These are phyloP conservation scores for Asterophora lycoperdoides DNA, from an alignment of 768 basidiomycete genomes.

Conservation along the genomic window DNA sequence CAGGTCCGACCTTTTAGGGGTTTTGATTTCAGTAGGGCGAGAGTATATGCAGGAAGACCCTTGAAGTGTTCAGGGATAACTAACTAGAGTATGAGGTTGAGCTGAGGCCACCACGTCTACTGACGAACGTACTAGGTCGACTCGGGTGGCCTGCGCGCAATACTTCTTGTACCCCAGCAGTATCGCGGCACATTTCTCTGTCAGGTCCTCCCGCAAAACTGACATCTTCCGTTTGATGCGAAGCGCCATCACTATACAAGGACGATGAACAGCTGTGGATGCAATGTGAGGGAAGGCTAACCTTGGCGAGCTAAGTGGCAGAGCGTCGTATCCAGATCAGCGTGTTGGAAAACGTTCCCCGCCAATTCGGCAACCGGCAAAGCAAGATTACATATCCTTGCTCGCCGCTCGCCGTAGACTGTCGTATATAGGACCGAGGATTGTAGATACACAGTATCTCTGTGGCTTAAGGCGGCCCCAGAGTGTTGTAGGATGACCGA, in stretches of 20 bases:
- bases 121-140: conserved; percentile 62
- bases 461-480: conserved; percentile 55
- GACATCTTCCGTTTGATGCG: conserved; percentile 57
- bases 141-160: conserved; percentile 75
- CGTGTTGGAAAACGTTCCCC: conserved; percentile 87
- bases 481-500: conserved; percentile 73
- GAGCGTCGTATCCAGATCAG: conserved; percentile 84
- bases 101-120: background rate
- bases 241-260: conserved; percentile 59
- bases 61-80: conserved; percentile 94
- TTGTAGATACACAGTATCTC: conserved; percentile 76
- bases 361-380: conserved; percentile 77
- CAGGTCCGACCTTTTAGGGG: conserved; percentile 75
- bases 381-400: conserved; percentile 83
- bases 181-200: conserved; percentile 77
- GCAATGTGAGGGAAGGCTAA: conserved; percentile 30
- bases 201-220: conserved; percentile 80
- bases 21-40: conserved; percentile 84
- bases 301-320: conserved; percentile 75
- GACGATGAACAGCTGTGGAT: background rate
- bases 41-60: conserved; percentile 73
- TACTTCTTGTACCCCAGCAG: conserved; percentile 84
- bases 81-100: conserved; percentile 46
- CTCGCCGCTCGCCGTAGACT: conserved; percentile 69
- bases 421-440: conserved; percentile 87